These are phyloP conservation scores for Ophiostoma perfectum DNA, from an alignment of 2,329 filamentous ascomycete genomes.

Conservation along the genomic window DNA sequence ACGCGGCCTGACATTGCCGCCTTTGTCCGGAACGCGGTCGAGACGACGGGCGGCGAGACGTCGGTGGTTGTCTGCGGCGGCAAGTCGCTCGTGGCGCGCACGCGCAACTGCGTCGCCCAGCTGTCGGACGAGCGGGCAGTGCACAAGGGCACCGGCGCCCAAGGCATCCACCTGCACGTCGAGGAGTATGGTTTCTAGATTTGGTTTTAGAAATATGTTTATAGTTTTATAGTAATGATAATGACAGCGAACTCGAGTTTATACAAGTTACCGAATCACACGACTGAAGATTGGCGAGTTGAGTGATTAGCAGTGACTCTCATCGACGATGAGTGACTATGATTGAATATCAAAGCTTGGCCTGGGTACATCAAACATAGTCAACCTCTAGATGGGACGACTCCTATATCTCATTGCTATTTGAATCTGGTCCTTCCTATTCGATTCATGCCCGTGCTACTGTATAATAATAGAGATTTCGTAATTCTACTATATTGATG, in stretches of 20 bases:
- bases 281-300: too few species aligned
- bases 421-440: too few species aligned
- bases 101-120: constrained; percentile 50
- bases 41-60: constrained; percentile 56
- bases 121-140: constrained; percentile 58
- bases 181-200: constrained; percentile 46
- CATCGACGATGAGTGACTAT: too few species aligned
- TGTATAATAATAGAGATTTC: too few species aligned
- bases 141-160: constrained; percentile 59
- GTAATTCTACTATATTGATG: too few species aligned
- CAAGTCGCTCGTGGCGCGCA: constrained; percentile 47
- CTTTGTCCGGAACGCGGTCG: constrained; percentile 50
- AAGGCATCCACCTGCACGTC: constrained; percentile 56
- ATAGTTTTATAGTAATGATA: background rate
- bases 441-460: too few species aligned
- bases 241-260: background rate
- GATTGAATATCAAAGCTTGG: too few species aligned
- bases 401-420: too few species aligned
- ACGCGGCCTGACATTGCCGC: constrained; percentile 46
- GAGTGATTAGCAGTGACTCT: too few species aligned
- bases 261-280: background rate
- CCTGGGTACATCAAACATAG: too few species aligned
- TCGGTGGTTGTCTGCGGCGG: constrained; percentile 57
- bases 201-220: background rate
- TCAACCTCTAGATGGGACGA: too few species aligned